Conservation (phyloP, 257 asterid genomes). For the Echites panduratus region DNA sequence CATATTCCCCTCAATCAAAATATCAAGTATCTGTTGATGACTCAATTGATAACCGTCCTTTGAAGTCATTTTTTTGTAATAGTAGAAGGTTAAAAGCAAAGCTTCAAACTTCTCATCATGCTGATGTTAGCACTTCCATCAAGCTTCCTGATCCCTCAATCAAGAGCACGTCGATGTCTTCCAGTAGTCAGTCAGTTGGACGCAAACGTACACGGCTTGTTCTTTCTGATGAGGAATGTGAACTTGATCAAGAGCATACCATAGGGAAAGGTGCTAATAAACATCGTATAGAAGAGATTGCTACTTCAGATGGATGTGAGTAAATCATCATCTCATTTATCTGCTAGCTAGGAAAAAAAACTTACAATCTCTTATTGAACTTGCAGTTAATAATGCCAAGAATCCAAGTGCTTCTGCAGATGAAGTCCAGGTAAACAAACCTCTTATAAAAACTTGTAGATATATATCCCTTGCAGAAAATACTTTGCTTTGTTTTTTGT, state of each 20-base stretch:
- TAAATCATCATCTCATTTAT: slow-evolving; percentile 9
- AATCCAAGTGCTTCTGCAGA: slow-evolving; percentile 23
- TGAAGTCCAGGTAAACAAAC: slow-evolving; percentile 47
- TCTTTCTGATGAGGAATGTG: slow-evolving; percentile 80
- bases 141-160: slow-evolving; percentile 36
- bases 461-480: slow-evolving; percentile 10
- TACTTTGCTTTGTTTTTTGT: slow-evolving; percentile 11
- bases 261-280: slow-evolving; percentile 29
- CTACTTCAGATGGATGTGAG: slow-evolving; percentile 75
- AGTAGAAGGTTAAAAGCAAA: slow-evolving; percentile 28
- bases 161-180: slow-evolving; percentile 42
- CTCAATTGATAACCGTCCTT: slow-evolving; percentile 37
- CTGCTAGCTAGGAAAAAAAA: slow-evolving; percentile 18
- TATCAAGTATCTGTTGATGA: slow-evolving; percentile 39
- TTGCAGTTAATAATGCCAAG: slow-evolving; percentile 51
- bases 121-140: slow-evolving; percentile 26
- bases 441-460: slow-evolving; percentile 8
- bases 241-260: slow-evolving; percentile 33
- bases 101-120: slow-evolving; percentile 28
- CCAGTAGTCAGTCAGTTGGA: slow-evolving; percentile 43
- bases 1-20: slow-evolving; percentile 30
- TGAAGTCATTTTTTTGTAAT: slow-evolving; percentile 43
- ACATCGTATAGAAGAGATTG: slow-evolving; percentile 51
- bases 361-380: slow-evolving; percentile 21
- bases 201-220: slow-evolving; percentile 76